These are phyloP conservation scores for Peronospora farinosa DNA, from an alignment of 352 stramenopile genomes.

Conservation along the genomic window DNA sequence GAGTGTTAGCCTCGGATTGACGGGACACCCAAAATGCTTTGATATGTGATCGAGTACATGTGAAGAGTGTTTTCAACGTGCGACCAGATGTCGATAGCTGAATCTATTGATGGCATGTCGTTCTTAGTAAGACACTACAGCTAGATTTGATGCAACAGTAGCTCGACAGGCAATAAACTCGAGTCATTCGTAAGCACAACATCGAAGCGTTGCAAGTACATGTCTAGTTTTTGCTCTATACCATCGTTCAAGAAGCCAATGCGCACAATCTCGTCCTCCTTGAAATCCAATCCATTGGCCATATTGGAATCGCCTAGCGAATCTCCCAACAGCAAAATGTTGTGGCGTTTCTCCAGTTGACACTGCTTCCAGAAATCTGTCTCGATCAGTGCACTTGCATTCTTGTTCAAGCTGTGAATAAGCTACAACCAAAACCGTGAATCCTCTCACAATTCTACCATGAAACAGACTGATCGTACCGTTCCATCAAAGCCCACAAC, in stretches of 20 bases:
- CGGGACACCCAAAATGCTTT: neutral
- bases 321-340: constrained; percentile 73
- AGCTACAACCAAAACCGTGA: constrained; percentile 29
- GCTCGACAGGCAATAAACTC: constrained; percentile 50
- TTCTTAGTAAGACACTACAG: constrained; percentile 5
- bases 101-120: neutral
- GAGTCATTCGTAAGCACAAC: constrained; percentile 78
- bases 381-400: constrained; percentile 51
- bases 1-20: constrained; percentile 2
- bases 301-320: constrained; percentile 67
- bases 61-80: neutral
- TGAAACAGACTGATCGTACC: constrained; percentile 13
- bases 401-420: constrained; percentile 81
- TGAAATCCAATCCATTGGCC: constrained; percentile 48
- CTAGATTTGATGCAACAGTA: constrained; percentile 55
- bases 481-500: constrained; percentile 49
- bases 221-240: constrained; percentile 46
- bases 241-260: constrained; percentile 67
- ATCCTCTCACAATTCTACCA: neutral
- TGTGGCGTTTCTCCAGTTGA: constrained; percentile 55
- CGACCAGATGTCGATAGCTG: neutral
- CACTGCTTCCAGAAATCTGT: constrained; percentile 74
- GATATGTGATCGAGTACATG: neutral
- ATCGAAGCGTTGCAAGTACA: constrained; percentile 58
- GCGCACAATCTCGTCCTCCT: constrained; percentile 52